A percentile compares a stretch with the other conserved stretches of the same genome.
Conservation (phyloP, 2,329 filamentous ascomycete species). For the Monosporascus sp. region DNA sequence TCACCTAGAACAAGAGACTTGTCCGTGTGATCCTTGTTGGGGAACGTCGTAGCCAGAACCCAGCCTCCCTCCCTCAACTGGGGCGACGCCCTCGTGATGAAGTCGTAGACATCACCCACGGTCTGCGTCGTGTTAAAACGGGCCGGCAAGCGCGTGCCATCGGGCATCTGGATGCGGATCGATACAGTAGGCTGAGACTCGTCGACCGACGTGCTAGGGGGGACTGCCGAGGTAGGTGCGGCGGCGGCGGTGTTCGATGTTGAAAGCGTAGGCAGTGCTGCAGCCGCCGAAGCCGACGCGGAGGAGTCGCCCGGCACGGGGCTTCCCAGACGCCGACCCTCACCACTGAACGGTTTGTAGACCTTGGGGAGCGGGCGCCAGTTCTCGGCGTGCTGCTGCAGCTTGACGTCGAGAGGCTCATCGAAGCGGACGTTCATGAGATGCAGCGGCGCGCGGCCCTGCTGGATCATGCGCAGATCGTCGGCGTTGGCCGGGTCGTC, state of each 20-base stretch:
- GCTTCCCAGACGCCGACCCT: constrained; percentile 69
- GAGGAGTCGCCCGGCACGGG: constrained; percentile 60
- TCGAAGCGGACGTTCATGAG: constrained; percentile 71
- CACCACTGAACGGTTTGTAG: constrained; percentile 70
- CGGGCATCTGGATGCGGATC: constrained; percentile 72
- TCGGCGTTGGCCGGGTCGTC: constrained; percentile 71
- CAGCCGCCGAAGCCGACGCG: constrained; percentile 28
- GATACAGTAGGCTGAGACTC: constrained; percentile 61
- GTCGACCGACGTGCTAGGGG: constrained; percentile 43
- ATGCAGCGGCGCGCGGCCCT: constrained; percentile 69
- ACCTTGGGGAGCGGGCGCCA: constrained; percentile 69
- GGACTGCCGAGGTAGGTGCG: constrained; percentile 14
- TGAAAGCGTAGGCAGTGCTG: constrained; percentile 24
- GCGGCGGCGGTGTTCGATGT: constrained; percentile 28
- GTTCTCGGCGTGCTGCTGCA: constrained; percentile 69
- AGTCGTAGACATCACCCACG: constrained; percentile 70
- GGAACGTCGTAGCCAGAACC: constrained; percentile 77
- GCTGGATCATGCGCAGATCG: constrained; percentile 70
- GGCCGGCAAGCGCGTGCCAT: constrained; percentile 71
- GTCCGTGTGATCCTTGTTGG: constrained; percentile 73
- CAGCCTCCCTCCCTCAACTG: constrained; percentile 55
- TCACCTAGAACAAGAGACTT: constrained; percentile 54
- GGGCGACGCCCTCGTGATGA: constrained; percentile 61
- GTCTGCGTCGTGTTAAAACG: constrained; percentile 79
- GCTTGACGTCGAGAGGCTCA: constrained; percentile 73